Percentiles rank a stretch among this genome's conserved stretches.
These are phyloP conservation scores for Hirsutella thompsonii DNA, from an alignment of 2,329 filamentous ascomycete species.

Conservation along the genomic window DNA sequence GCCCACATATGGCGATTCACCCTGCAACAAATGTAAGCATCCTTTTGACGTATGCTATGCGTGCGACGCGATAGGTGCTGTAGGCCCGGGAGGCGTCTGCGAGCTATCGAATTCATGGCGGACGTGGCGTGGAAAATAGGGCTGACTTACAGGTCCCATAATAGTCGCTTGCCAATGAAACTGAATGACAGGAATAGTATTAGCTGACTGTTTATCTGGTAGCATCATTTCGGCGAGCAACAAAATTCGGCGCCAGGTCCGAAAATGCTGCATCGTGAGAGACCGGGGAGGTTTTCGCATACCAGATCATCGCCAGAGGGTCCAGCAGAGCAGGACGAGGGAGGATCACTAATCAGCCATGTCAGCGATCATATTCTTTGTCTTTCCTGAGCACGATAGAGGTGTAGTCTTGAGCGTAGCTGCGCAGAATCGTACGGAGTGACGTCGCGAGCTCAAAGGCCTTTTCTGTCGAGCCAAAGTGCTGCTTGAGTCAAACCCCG, in stretches of 20 bases:
- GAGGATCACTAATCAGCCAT: slow-evolving; percentile 64
- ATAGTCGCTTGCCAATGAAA: slow-evolving; percentile 99
- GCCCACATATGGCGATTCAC: slow-evolving; percentile 93
- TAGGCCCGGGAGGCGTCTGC: no score
- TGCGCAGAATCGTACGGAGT: background rate
- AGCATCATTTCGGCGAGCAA: no score
- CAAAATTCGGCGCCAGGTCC: no score
- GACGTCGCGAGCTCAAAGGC: slow-evolving; percentile 5
- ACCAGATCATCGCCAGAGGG: slow-evolving; percentile 97
- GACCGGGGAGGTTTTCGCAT: slow-evolving; percentile 31
- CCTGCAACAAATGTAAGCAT: slow-evolving; percentile 32
- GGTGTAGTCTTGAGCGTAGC: no score
- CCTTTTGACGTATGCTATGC: no score
- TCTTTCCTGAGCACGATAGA: no score
- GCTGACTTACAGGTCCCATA: slow-evolving; percentile 82
- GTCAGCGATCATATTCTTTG: slow-evolving; percentile 12
- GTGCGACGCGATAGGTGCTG: no score
- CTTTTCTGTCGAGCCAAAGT: no score
- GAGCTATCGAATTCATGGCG: no score
- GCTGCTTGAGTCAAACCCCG: slow-evolving; percentile 15
- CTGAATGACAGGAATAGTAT: slow-evolving; percentile 30
- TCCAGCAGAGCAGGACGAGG: slow-evolving; percentile 95
- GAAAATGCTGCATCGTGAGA: slow-evolving; percentile 6
- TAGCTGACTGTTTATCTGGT: no score
- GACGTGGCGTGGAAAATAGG: no score